phyloP scores from a whole-genome alignment of 2,329 filamentous ascomycete genomes.

The Falciphora oryzae region DNA sequence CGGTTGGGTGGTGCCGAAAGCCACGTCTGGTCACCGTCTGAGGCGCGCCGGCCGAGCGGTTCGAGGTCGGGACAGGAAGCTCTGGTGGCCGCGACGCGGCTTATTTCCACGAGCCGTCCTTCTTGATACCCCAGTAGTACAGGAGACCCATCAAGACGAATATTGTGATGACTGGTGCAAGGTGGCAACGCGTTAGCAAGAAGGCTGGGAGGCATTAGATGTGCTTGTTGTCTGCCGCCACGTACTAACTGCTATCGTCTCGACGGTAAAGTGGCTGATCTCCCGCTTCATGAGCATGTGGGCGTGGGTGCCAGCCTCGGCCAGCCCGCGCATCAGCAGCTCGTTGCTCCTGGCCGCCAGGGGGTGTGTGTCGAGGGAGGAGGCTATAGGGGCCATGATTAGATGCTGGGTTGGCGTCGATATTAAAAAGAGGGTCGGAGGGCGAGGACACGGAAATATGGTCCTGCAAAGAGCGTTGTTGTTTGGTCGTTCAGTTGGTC shows the following conservation, averaged over 20 bases:
- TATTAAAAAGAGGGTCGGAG: neutral
- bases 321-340: neutral
- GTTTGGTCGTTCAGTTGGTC: neutral
- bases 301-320: neutral
- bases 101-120: constrained; percentile 9
- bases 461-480: too few relatives aligned
- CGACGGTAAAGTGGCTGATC: neutral
- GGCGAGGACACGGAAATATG: too few relatives aligned
- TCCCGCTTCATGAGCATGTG: neutral
- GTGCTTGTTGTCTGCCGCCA: neutral
- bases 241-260: neutral
- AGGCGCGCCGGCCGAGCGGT: neutral
- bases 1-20: too few relatives aligned
- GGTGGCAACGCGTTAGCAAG: neutral
- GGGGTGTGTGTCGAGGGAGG: neutral
- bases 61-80: neutral
- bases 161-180: constrained; percentile 2
- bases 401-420: neutral
- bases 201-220: too few relatives aligned
- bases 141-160: constrained; percentile 4
- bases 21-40: too few relatives aligned
- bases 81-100: neutral
- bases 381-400: neutral
- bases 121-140: constrained; percentile 8
- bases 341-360: neutral